Base-by-base conservation (phyloP, 345 rosid species). In the Melaleuca quinquenervia region DNA sequence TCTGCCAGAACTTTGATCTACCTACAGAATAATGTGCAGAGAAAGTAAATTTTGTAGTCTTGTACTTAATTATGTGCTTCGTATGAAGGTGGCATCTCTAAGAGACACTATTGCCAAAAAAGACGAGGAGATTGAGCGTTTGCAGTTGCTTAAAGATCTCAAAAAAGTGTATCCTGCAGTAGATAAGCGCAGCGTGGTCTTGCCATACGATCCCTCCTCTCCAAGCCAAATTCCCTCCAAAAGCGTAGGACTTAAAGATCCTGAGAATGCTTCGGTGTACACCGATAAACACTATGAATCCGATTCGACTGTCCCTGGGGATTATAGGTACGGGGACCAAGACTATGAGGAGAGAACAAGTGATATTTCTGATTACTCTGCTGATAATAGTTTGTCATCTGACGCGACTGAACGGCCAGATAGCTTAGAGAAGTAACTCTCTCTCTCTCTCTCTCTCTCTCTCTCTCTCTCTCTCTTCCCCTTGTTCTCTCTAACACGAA, bases 51-150 rank as follows among this genome's bases (percentile, higher is more conserved):
- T 50, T 14, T 86, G 51, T 29, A 26, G 12, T 52, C 27, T 74
- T 76, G 52, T 82, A 82, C 83, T 83, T n/a, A 87, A 60, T 51
- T 55, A 60, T 48, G 36, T 54, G 55, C 58, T 27, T 50, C 22
- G 52, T 24, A 11, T 87, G 82, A 86, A 97, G 99, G 91, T 97
- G 88, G 91, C 93, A 87, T 91, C 96, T 85, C 98, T 97, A 52
- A 94, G 92, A 90, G 96, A 97, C 88, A 95, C 93, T n/a, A 91
- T 96, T 51, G 85, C 94, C 4, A 94, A 91, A 86, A 94, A 95
- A 86, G 98, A 97, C 52, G 98, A 94, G 21, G 99, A 97, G 92
- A 96, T 97, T 52, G 99, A 94, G 89, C 89, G 94, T 75, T 88
- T 97, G 89, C 95, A 93, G 41, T 78, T 89, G 83, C 89, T 86